These are phyloP conservation scores for Diplodia scrobiculata DNA, from an alignment of 2,329 filamentous ascomycete genomes.

Conservation along the genomic window DNA sequence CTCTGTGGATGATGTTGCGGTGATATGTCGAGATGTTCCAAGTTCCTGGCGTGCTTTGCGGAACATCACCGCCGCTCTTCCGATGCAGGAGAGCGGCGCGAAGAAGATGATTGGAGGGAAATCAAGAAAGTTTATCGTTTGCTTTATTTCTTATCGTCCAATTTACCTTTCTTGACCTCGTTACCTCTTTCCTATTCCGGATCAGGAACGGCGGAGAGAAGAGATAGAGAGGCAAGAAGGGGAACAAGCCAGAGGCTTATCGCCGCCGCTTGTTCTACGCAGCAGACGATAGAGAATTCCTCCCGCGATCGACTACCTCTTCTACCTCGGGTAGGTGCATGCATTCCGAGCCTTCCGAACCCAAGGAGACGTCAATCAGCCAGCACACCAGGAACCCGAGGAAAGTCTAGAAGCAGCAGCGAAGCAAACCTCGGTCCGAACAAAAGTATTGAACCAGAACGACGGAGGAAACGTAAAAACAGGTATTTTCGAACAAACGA, in stretches of 20 bases:
- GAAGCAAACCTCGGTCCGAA: too few species aligned
- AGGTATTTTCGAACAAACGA: too few species aligned
- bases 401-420: too few species aligned
- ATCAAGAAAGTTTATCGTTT: neutral
- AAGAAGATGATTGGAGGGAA: neutral
- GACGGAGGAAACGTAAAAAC: too few species aligned
- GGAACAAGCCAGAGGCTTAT: too few species aligned
- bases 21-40: neutral
- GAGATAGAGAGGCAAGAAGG: neutral
- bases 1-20: neutral
- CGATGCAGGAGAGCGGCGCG: neutral
- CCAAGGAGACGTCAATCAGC: too few species aligned
- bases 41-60: neutral
- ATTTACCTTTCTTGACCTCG: too few species aligned
- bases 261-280: neutral
- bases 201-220: neutral
- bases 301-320: neutral
- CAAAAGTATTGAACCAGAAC: too few species aligned
- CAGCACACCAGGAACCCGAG: too few species aligned
- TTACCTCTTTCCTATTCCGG: neutral
- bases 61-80: neutral
- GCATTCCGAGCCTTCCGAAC: too few species aligned
- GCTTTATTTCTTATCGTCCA: too few species aligned
- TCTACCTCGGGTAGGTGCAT: too few species aligned
- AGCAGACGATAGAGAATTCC: neutral